These are phyloP conservation scores for Phoma sp. DNA, from an alignment of 2,329 filamentous ascomycete genomes.

Conservation along the genomic window DNA sequence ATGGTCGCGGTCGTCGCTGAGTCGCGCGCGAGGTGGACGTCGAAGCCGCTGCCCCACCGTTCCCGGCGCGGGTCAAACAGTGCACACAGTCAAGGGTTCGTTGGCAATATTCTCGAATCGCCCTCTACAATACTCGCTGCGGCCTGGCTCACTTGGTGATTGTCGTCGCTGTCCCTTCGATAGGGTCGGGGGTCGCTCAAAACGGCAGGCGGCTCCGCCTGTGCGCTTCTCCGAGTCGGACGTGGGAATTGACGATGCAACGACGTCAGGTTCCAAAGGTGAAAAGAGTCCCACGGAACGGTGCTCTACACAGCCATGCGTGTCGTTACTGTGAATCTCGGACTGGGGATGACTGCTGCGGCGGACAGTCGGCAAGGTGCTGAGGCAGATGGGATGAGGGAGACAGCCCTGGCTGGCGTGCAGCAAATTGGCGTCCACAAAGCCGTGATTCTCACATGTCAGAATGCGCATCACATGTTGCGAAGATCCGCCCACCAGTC, in stretches of 20 bases:
- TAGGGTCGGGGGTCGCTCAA: slow-evolving; percentile 19
- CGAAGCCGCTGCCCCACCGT: slow-evolving; percentile 18
- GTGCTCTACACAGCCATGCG: slow-evolving; percentile 3
- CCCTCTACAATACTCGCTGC: not conserved
- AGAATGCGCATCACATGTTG: slow-evolving; percentile 28
- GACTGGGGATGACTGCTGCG: not conserved
- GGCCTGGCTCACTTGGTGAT: slow-evolving; percentile 11
- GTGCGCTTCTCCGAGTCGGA: slow-evolving; percentile 9
- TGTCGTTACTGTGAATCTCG: not conserved
- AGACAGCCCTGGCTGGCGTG: slow-evolving; percentile 9
- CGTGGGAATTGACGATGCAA: slow-evolving; percentile 18
- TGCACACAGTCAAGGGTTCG: not conserved
- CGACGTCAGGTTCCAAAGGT: slow-evolving; percentile 17
- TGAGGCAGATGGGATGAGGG: slow-evolving; percentile 13
- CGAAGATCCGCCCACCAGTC: slow-evolving; percentile 15
- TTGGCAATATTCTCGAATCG: not conserved
- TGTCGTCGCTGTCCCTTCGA: slow-evolving; percentile 12
- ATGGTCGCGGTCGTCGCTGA: slow-evolving; percentile 17
- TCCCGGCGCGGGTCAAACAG: slow-evolving; percentile 6
- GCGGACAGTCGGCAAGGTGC: slow-evolving; percentile 5
- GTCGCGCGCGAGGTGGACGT: not conserved
- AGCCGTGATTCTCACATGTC: slow-evolving; percentile 33
- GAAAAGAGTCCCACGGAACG: not conserved
- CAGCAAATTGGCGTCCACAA: slow-evolving; percentile 27
- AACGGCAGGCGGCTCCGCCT: slow-evolving; percentile 23